Evolutionary conservation across 257 asterid genomes (phyloP).

Genomic region (Avicennia marina): DNA sequence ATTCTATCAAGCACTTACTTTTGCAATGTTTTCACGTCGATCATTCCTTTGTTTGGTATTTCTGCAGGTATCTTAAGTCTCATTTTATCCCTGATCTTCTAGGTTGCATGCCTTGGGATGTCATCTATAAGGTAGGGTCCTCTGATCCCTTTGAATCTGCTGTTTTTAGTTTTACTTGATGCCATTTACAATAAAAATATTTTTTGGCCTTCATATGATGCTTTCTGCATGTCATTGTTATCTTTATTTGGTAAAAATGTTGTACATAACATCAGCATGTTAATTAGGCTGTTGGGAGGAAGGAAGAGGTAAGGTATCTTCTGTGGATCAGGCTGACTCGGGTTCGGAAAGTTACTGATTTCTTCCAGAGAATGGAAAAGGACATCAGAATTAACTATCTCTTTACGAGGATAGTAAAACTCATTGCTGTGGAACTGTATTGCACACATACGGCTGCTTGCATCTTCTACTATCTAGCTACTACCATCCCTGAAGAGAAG

Average conservation of each 20-base stretch:
- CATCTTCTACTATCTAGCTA: constrained; percentile 85
- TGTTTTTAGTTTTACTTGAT: too few relatives aligned
- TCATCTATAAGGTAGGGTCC: constrained; percentile 49
- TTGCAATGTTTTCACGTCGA: too few relatives aligned
- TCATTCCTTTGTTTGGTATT: constrained; percentile 3
- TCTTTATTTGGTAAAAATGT: too few relatives aligned
- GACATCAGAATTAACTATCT: constrained; percentile 84
- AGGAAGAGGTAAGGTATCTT: constrained; percentile 75
- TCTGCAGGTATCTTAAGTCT: constrained; percentile 49
- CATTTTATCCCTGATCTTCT: constrained; percentile 53
- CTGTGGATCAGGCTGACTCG: constrained; percentile 77
- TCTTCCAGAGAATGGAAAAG: constrained; percentile 72
- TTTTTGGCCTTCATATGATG: too few relatives aligned
- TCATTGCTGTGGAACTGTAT: constrained; percentile 69
- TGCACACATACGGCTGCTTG: constrained; percentile 99
- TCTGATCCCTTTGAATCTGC: too few relatives aligned
- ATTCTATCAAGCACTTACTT: too few relatives aligned
- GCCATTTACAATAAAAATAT: too few relatives aligned
- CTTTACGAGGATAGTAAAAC: constrained; percentile 73
- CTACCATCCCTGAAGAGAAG: constrained; percentile 64
- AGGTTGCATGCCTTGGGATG: constrained; percentile 70
- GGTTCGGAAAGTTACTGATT: constrained; percentile 57
- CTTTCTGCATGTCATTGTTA: too few relatives aligned
- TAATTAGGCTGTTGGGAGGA: constrained; percentile 49
- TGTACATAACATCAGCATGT: too few relatives aligned